phyloP scores from a whole-genome alignment of 768 basidiomycete genomes.

The Rhizopogon rudus region DNA sequence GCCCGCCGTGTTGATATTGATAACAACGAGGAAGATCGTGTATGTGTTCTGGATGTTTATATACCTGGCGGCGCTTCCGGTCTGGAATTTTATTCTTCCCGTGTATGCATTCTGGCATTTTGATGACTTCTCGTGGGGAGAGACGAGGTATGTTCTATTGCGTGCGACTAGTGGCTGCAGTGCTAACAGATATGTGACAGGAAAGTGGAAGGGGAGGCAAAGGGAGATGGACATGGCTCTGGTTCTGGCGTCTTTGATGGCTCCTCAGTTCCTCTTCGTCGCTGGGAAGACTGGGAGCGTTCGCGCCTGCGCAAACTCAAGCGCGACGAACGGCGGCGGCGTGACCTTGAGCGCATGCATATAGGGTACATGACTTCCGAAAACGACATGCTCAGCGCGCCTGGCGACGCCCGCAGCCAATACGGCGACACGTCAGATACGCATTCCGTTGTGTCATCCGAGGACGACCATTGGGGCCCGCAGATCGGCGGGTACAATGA shows the following conservation, averaged over 20 bases:
- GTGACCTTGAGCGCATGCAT: constrained; percentile 77
- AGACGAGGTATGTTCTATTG: constrained; percentile 69
- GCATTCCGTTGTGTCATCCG: constrained; percentile 75
- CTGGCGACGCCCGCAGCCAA: constrained; percentile 51
- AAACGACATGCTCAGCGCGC: constrained; percentile 57
- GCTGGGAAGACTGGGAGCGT: constrained; percentile 99
- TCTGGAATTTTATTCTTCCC: constrained; percentile 95
- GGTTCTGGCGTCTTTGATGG: constrained; percentile 49
- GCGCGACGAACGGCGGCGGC: constrained; percentile 77
- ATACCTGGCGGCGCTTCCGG: constrained; percentile 86
- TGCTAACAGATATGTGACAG: constrained; percentile 36
- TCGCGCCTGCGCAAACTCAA: constrained; percentile 87
- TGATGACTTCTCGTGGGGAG: constrained; percentile 99
- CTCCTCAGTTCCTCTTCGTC: constrained; percentile 78
- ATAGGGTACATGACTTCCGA: constrained; percentile 60
- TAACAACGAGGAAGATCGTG: constrained; percentile 91
- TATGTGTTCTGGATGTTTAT: constrained; percentile 99
- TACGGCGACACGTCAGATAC: constrained; percentile 75
- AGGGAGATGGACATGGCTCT: constrained; percentile 72
- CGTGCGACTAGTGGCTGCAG: not conserved
- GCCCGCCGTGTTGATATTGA: constrained; percentile 86
- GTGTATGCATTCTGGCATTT: constrained; percentile 99
- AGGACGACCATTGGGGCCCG: constrained; percentile 93
- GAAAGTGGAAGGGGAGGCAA: constrained; percentile 91
- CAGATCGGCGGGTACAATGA: constrained; percentile 98